A percentile compares a stretch with the other conserved stretches of the same genome.
These are phyloP conservation scores for Populus euphratica DNA, from an alignment of 345 rosid genomes.

Conservation along the genomic window DNA sequence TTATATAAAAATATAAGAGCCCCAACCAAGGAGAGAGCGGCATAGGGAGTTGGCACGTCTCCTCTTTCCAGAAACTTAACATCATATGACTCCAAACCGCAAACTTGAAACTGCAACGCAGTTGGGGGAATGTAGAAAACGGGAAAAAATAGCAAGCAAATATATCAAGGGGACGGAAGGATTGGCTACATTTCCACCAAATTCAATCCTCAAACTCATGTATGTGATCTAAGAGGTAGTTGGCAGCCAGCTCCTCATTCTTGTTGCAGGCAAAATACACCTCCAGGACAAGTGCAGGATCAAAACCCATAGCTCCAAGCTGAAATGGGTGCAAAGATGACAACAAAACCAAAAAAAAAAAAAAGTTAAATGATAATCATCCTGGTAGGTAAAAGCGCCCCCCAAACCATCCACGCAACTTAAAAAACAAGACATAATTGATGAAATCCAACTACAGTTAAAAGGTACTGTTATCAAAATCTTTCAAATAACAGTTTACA, in stretches of 20 bases:
- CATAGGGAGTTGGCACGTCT: conserved; percentile 13
- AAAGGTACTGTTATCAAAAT: neutral
- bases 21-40: conserved; percentile 1
- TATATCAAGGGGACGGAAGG: neutral
- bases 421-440: neutral
- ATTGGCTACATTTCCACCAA: neutral
- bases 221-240: conserved; percentile 89
- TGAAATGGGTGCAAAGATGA: conserved; percentile 5
- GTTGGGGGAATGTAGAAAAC: neutral
- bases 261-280: conserved; percentile 94
- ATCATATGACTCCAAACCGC: conserved; percentile 17
- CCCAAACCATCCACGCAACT: neutral
- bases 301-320: conserved; percentile 96
- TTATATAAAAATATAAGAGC: neutral
- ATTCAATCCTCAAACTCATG: conserved; percentile 78
- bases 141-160: neutral
- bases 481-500: neutral
- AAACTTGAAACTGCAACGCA: conserved; percentile 10
- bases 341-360: neutral
- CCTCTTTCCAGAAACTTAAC: conserved; percentile 9
- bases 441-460: neutral
- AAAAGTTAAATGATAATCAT: neutral
- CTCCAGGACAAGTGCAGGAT: conserved; percentile 67
- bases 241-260: conserved; percentile 91
- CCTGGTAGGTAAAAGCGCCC: neutral